phyloP scores from a whole-genome alignment of 306 rosid species.

The Prunus mume region DNA sequence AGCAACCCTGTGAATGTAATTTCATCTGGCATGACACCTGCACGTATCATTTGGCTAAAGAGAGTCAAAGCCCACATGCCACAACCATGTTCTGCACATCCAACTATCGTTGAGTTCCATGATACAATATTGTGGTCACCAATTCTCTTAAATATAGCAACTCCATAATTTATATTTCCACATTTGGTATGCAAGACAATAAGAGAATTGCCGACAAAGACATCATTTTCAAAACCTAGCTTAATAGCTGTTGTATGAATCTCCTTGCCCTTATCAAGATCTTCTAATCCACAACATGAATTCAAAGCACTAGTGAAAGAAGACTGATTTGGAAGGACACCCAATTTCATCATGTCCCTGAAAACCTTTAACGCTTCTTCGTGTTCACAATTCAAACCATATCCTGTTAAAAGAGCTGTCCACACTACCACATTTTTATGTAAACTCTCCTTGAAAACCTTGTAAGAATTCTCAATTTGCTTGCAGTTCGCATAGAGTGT shows the following conservation, averaged over 20 bases:
- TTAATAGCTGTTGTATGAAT: slow-evolving; percentile 47
- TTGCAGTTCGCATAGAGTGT: slow-evolving; percentile 69
- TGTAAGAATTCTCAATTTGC: slow-evolving; percentile 39
- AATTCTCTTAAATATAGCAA: slow-evolving; percentile 51
- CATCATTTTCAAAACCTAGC: slow-evolving; percentile 53
- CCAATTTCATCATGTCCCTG: slow-evolving; percentile 45
- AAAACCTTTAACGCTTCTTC: slow-evolving; percentile 56
- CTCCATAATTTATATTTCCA: slow-evolving; percentile 55
- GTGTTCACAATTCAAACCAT: slow-evolving; percentile 49
- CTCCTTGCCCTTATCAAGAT: slow-evolving; percentile 62
- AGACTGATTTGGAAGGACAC: slow-evolving; percentile 66
- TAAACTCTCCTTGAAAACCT: slow-evolving; percentile 42
- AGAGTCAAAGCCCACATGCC: slow-evolving; percentile 58
- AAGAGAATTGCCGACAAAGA: slow-evolving; percentile 68
- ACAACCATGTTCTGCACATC: slow-evolving; percentile 76
- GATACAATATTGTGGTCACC: slow-evolving; percentile 61
- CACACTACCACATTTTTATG: slow-evolving; percentile 70
- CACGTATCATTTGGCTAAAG: slow-evolving; percentile 58
- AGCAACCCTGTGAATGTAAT: slow-evolving; percentile 79
- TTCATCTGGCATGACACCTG: slow-evolving; percentile 56
- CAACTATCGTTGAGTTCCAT: slow-evolving; percentile 72
- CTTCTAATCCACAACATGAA: slow-evolving; percentile 78
- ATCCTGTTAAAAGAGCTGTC: slow-evolving; percentile 84
- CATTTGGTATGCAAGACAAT: slow-evolving; percentile 80
- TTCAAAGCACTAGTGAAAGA: slow-evolving; percentile 82